phyloP scores from a whole-genome alignment of 176 grass and related monocot genomes.

The Cenchrus purpureus region DNA sequence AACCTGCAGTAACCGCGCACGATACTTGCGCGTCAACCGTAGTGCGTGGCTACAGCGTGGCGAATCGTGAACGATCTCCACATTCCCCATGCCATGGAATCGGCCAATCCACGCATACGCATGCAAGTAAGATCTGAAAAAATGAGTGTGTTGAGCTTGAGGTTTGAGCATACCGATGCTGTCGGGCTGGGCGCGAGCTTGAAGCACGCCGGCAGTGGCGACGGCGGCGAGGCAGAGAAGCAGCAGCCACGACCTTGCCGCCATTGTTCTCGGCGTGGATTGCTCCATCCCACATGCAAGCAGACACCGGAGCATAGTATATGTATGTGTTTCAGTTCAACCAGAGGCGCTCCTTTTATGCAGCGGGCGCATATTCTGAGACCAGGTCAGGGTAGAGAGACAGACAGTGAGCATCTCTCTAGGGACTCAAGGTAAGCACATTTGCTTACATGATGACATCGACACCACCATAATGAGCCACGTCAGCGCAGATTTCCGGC shows the following conservation, averaged over 20 bases:
- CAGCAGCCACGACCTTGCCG: slow-evolving; percentile 10
- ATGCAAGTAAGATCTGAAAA: too few species aligned
- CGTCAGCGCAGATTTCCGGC: not conserved
- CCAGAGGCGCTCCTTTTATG: not conserved
- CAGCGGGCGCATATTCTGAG: not conserved
- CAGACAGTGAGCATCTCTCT: not conserved
- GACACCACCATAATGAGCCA: not conserved
- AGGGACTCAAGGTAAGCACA: not conserved
- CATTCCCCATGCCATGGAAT: too few species aligned
- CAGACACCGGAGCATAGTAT: not conserved
- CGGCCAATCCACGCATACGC: not conserved
- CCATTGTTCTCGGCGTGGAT: slow-evolving; percentile 22
- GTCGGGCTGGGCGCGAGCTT: slow-evolving; percentile 45
- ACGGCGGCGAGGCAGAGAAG: slow-evolving; percentile 3
- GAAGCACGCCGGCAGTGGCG: not conserved
- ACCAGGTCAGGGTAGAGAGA: not conserved
- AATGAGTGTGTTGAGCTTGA: not conserved
- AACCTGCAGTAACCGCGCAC: slow-evolving; percentile 38
- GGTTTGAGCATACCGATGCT: slow-evolving; percentile 28
- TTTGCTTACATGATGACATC: not conserved
- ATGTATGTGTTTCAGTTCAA: not conserved
- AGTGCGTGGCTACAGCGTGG: too few species aligned
- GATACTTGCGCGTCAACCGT: not conserved
- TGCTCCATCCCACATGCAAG: slow-evolving; percentile 7
- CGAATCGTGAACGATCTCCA: too few species aligned